Percentiles rank a stretch among this genome's conserved stretches.
These are phyloP conservation scores for Catharanthus roseus DNA, from an alignment of 257 asterid genomes.

Conservation along the genomic window DNA sequence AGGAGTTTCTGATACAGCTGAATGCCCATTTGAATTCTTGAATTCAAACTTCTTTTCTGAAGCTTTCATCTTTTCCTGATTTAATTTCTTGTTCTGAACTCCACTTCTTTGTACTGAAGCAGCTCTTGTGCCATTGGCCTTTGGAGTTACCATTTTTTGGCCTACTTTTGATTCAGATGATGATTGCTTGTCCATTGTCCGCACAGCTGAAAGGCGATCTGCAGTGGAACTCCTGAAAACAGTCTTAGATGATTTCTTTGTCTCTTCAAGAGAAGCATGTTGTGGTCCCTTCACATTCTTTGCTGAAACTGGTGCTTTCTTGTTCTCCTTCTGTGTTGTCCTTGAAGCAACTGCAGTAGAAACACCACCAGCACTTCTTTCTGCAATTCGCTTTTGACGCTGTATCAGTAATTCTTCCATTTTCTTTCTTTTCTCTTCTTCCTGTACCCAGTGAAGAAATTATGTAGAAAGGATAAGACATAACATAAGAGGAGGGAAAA, in stretches of 20 bases:
- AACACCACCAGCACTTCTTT: constrained; percentile 57
- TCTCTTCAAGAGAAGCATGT: constrained; percentile 31
- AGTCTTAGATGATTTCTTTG: constrained; percentile 31
- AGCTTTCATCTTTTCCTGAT: constrained; percentile 24
- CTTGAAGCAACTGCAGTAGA: constrained; percentile 25
- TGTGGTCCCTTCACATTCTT: constrained; percentile 31
- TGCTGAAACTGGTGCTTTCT: constrained; percentile 25
- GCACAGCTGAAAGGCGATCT: constrained; percentile 64
- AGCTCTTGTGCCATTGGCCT: constrained; percentile 17
- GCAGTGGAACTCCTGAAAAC: constrained; percentile 53
- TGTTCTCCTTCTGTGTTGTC: constrained; percentile 33
- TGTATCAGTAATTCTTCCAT: constrained; percentile 50
- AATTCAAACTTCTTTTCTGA: constrained; percentile 26
- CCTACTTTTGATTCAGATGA: constrained; percentile 34
- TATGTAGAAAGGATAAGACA: not conserved
- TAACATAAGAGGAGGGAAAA: not conserved
- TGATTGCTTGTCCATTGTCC: constrained; percentile 30
- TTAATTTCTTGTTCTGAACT: constrained; percentile 25
- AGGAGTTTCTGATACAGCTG: constrained; percentile 24
- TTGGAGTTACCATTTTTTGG: constrained; percentile 33
- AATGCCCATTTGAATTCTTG: constrained; percentile 20
- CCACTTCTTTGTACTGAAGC: constrained; percentile 18
- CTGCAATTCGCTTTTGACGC: constrained; percentile 79
- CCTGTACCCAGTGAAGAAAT: constrained; percentile 33
- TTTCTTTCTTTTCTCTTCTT: constrained; percentile 64